Evolutionary conservation across 257 asterid genomes (phyloP).

Genomic region (Solanum clarkiae): DNA sequence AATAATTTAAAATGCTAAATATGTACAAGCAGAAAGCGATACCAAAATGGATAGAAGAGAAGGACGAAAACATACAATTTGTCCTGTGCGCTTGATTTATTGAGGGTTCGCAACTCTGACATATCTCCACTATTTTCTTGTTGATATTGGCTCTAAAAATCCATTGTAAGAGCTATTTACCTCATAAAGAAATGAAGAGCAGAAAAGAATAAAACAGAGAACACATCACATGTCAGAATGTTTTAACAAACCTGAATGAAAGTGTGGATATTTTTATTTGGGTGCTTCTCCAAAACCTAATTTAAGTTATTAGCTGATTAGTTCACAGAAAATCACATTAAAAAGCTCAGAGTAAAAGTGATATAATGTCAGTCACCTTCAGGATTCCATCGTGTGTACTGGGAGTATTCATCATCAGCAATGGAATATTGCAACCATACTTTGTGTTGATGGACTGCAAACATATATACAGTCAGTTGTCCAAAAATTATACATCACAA

Average conservation of each 20-base stretch:
- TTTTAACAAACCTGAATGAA: slow-evolving; percentile 40
- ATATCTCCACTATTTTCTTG: slow-evolving; percentile 16
- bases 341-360: background rate
- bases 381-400: slow-evolving; percentile 39
- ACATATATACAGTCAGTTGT: slow-evolving; percentile 5
- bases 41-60: background rate
- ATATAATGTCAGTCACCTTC: slow-evolving; percentile 38
- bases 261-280: slow-evolving; percentile 55
- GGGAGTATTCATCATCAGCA: slow-evolving; percentile 48
- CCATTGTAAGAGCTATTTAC: background rate
- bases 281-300: slow-evolving; percentile 66
- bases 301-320: slow-evolving; percentile 15
- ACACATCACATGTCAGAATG: slow-evolving; percentile 3
- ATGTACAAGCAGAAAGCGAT: background rate
- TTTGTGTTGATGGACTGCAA: slow-evolving; percentile 61
- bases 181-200: background rate
- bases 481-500: slow-evolving; percentile 8
- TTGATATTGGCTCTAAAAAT: slow-evolving; percentile 28
- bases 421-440: slow-evolving; percentile 74
- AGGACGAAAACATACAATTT: slow-evolving; percentile 32
- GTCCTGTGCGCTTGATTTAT: slow-evolving; percentile 15
- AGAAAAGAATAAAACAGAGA: background rate
- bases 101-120: slow-evolving; percentile 9
- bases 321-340: slow-evolving; percentile 7
- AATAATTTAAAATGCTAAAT: background rate